Evolutionary conservation across 345 rosid genomes (phyloP).

Genomic region (Salix udensis): DNA sequence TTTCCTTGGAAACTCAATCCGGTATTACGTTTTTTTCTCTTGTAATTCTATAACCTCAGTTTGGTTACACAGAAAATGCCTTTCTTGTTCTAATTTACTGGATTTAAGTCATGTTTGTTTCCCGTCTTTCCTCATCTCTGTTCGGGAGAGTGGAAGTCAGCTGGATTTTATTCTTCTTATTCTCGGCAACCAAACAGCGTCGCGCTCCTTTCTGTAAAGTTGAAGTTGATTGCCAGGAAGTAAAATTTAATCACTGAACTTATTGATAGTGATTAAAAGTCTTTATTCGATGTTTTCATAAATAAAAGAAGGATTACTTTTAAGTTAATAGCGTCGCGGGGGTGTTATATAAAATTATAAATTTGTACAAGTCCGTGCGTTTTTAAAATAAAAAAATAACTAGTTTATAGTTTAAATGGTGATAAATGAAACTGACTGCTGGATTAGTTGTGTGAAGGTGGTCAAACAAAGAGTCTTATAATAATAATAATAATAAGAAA

Average conservation of each 20-base stretch:
- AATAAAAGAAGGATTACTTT: neutral
- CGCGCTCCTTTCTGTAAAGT: neutral
- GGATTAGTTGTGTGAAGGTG: neutral
- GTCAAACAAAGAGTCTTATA: neutral
- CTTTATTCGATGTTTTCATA: neutral
- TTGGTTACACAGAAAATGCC: conserved; percentile 21
- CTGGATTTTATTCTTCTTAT: neutral
- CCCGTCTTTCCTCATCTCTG: neutral
- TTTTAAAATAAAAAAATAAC: neutral
- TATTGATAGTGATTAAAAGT: neutral
- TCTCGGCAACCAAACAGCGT: conserved; percentile 15
- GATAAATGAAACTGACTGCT: neutral
- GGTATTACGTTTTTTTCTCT: conserved; percentile 11
- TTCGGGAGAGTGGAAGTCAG: neutral
- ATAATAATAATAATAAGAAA: too few species aligned
- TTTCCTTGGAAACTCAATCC: conserved; percentile 4
- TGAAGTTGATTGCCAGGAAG: neutral
- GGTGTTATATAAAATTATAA: neutral
- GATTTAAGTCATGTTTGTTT: neutral
- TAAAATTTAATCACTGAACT: neutral
- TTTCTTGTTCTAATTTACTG: neutral
- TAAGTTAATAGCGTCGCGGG: neutral
- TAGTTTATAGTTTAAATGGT: neutral
- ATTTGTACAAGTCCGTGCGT: neutral
- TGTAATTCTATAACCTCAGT: conserved; percentile 9